Evolutionary conservation across 169 alveolate species (phyloP), one percentile per base, ranked within the genome.

Genomic region (Ichthyophthirius multifiliis): DNA sequence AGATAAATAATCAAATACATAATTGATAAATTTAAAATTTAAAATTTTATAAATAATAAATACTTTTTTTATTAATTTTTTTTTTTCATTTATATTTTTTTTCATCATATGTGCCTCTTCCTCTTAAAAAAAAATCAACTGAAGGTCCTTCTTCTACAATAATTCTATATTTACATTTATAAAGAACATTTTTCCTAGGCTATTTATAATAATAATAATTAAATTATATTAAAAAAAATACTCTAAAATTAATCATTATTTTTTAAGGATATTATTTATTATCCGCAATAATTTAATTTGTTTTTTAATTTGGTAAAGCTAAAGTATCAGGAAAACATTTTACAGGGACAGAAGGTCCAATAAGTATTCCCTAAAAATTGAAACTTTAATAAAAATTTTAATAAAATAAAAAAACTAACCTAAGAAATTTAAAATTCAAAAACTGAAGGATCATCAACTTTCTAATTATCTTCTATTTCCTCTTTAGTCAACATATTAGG

Each of bases 401-500:
- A n/a, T 6, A 18, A 35, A 34, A 7, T 34, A 37, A 43, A 35
- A n/a, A 0, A 15, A 27, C 62, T 85, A 75, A 85, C 95, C 48
- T 79, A 88, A 23, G 95, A 74, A 15, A 82, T 74, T 62, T 92
- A 90, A 74, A 93, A 93, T 75, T 85, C 90, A 83, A 93, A 93
- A n/a, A 93, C 97, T 55, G 89, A 86, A 31, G 93, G 87, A 74
- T 93, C 95, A 83, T 93, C 97, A n/a, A 90, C 85, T 86, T 88
- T 93, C 43, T 84, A 83, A 81, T 86, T 48, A 75, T 93, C 93
- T 84, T 93, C 97, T 31, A 76, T 73, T 80, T 93, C 97, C 48
- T 85, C 83, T 37, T 85, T 87, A 39, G 96, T 93, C 45, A 86
- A 83, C 18, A 95, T 93, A 34, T 84, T 88, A 16, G 71, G 75